phyloP scores from a whole-genome alignment of 139 green algal species.

The Closterium sp. region DNA sequence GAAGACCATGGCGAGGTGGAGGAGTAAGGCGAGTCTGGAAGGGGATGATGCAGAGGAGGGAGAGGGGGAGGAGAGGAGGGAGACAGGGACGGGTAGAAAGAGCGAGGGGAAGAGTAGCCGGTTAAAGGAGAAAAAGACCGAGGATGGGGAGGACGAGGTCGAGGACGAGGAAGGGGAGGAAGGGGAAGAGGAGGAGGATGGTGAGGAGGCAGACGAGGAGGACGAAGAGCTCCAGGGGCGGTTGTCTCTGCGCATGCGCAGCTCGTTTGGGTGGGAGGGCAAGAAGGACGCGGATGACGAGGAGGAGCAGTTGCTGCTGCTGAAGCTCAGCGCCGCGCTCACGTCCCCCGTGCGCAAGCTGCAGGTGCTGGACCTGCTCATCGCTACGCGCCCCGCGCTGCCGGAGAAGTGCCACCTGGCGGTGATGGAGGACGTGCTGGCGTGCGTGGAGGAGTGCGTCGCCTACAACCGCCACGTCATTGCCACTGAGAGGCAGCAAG shows the following conservation, averaged over 20 bases:
- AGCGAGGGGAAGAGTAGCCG: neutral
- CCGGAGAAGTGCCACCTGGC: conserved; percentile 1
- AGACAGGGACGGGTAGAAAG: neutral
- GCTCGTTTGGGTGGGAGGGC: neutral
- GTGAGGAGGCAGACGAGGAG: too few species aligned
- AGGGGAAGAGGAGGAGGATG: neutral
- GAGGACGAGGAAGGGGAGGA: neutral
- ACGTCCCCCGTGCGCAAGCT: neutral
- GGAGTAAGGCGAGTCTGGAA: neutral
- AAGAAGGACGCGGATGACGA: neutral
- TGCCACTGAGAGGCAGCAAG: too few species aligned
- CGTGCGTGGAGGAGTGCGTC: neutral
- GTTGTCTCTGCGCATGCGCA: too few species aligned
- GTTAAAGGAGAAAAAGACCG: neutral
- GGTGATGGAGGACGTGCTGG: neutral
- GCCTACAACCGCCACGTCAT: neutral
- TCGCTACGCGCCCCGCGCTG: neutral
- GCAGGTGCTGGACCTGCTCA: conserved; percentile 26
- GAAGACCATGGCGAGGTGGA: neutral
- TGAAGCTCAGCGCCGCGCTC: conserved; percentile 6
- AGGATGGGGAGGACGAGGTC: neutral
- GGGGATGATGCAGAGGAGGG: neutral
- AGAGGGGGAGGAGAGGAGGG: neutral
- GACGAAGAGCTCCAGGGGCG: too few species aligned
- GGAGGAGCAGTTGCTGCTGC: conserved; percentile 12